phyloP scores from a whole-genome alignment of 139 green algal species.

The Ostreobium quekettii region DNA sequence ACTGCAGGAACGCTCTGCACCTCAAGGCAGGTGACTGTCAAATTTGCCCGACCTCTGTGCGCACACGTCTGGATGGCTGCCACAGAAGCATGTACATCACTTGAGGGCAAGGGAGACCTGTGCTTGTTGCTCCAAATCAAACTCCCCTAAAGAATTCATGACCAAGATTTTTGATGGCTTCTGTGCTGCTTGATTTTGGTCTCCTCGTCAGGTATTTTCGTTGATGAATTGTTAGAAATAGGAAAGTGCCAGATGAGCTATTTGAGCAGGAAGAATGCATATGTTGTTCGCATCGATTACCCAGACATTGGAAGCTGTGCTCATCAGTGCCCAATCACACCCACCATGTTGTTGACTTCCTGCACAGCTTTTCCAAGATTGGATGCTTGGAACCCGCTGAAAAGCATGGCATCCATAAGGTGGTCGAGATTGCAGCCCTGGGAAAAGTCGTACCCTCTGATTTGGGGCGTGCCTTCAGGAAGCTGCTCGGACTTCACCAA shows the following conservation, averaged over 20 bases:
- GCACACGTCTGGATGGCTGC: too few relatives aligned
- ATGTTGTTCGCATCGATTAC: too few relatives aligned
- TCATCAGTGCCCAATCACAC: too few relatives aligned
- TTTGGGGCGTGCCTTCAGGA: slow-evolving; percentile 31
- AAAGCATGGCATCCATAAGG: slow-evolving; percentile 71
- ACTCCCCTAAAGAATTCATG: too few relatives aligned
- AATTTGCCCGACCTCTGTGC: too few relatives aligned
- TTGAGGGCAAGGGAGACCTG: too few relatives aligned
- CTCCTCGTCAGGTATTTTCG: background rate
- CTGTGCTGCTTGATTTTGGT: background rate
- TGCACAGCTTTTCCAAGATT: slow-evolving; percentile 73
- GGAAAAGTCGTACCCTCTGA: slow-evolving; percentile 77
- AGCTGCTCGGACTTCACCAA: slow-evolving; percentile 47
- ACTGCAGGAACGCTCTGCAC: too few relatives aligned
- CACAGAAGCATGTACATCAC: too few relatives aligned
- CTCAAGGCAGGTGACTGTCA: too few relatives aligned
- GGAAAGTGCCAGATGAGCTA: background rate
- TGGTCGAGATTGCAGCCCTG: slow-evolving; percentile 50
- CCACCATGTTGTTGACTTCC: slow-evolving; percentile 94
- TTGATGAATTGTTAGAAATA: background rate
- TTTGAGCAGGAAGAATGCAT: too few relatives aligned
- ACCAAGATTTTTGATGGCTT: background rate
- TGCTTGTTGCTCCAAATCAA: too few relatives aligned
- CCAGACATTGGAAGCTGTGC: too few relatives aligned
- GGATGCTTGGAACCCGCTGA: slow-evolving; percentile 82